Percentiles rank a stretch among this genome's conserved stretches.
Evolutionary conservation across 1,139 yeast species (phyloP).

Genomic region (Zygoascus sp.): DNA sequence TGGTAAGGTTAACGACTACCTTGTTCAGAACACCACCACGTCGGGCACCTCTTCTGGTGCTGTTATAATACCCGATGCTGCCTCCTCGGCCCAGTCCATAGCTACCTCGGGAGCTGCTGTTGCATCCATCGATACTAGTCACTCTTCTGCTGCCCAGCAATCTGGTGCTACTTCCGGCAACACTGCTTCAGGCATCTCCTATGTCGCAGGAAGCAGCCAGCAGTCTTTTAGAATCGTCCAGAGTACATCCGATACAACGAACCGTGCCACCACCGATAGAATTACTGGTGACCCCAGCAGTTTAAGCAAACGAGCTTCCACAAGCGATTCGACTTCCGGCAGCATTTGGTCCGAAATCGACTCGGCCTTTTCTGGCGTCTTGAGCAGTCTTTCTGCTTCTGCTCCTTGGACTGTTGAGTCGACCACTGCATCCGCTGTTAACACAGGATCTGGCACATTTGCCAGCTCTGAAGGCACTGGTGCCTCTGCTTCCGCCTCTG

Average conservation of each 20-base stretch:
- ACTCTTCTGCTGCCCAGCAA: neutral
- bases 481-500: neutral
- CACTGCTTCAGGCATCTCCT: neutral
- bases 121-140: neutral
- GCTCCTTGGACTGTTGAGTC: slow-evolving; percentile 16
- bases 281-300: neutral
- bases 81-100: too few species aligned
- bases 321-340: slow-evolving; percentile 7
- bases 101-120: neutral
- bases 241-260: neutral
- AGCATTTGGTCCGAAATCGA: slow-evolving; percentile 24
- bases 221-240: slow-evolving; percentile 7
- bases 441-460: neutral
- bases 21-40: neutral
- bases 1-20: neutral
- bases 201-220: neutral
- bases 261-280: slow-evolving; percentile 2
- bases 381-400: slow-evolving; percentile 21
- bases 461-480: neutral
- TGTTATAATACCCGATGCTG: neutral
- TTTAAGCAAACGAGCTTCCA: slow-evolving; percentile 5
- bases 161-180: neutral
- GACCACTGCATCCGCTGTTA: slow-evolving; percentile 1
- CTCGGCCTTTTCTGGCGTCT: slow-evolving; percentile 27
- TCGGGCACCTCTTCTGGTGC: neutral